Percentiles rank a stretch among this genome's conserved stretches.
Conservation (phyloP, 257 asterid genomes). For the Anisodus acutangulus region DNA sequence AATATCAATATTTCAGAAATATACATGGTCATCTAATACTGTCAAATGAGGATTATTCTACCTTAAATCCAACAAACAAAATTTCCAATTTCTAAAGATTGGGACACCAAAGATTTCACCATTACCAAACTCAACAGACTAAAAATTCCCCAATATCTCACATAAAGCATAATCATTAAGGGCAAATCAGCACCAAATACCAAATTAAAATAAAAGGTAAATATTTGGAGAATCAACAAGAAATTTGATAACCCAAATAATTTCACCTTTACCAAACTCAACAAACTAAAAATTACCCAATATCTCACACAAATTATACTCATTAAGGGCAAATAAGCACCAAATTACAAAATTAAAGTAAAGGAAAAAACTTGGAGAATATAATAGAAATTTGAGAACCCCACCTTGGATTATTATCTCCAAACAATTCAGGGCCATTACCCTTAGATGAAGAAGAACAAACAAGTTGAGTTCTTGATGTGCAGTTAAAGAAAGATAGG, state of each 20-base stretch:
- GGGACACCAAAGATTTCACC: not conserved
- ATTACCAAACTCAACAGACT: not conserved
- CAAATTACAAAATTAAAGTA: not conserved
- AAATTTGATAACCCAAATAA: not conserved
- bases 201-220: not conserved
- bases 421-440: conserved; percentile 35
- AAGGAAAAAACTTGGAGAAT: not conserved
- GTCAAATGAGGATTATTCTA: not conserved
- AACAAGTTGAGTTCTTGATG: conserved; percentile 31
- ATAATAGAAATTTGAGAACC: conserved; percentile 1
- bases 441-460: conserved; percentile 54
- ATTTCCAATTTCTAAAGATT: not conserved
- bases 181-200: not conserved
- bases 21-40: not conserved
- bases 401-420: conserved; percentile 56
- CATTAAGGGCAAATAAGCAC: not conserved
- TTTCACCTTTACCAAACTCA: not conserved
- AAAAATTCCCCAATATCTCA: not conserved
- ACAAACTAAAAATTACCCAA: not conserved
- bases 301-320: not conserved
- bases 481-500: conserved; percentile 31
- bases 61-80: not conserved
- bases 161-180: not conserved
- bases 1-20: not conserved
- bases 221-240: not conserved